Evolutionary conservation across 768 basidiomycete species (phyloP).

Genomic region (Mycena belliarum): DNA sequence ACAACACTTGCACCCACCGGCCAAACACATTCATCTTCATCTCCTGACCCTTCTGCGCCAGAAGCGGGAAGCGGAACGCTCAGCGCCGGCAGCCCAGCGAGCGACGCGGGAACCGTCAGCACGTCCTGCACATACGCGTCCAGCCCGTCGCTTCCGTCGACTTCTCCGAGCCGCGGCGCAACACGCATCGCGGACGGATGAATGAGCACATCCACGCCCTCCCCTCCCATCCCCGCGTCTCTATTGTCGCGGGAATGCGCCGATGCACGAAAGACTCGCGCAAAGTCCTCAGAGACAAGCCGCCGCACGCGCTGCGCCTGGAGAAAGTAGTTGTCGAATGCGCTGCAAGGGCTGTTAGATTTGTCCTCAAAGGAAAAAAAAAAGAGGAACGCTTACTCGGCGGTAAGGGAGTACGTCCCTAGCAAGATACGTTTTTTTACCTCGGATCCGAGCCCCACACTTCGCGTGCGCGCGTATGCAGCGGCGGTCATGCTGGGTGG

Average conservation of each 20-base stretch:
- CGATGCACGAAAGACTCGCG: conserved; percentile 62
- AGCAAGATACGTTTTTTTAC: conserved; percentile 85
- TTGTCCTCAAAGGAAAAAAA: neutral
- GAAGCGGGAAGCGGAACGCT: conserved; percentile 55
- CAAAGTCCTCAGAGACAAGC: conserved; percentile 72
- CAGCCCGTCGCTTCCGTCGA: conserved; percentile 25
- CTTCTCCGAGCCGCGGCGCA: conserved; percentile 59
- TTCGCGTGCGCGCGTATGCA: conserved; percentile 67
- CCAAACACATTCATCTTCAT: conserved; percentile 59
- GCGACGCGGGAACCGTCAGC: conserved; percentile 86
- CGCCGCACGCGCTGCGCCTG: conserved; percentile 85
- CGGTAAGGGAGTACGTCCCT: conserved; percentile 89
- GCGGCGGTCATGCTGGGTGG: conserved; percentile 51
- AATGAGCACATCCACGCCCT: conserved; percentile 75
- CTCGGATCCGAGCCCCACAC: conserved; percentile 77
- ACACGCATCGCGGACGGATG: conserved; percentile 88
- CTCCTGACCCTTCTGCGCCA: too few species aligned
- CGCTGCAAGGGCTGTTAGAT: conserved; percentile 44
- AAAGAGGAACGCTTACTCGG: conserved; percentile 62
- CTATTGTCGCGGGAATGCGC: too few species aligned
- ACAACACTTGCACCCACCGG: conserved; percentile 83
- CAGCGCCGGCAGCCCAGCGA: conserved; percentile 86
- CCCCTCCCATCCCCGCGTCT: conserved; percentile 38
- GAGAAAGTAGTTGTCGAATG: conserved; percentile 97
- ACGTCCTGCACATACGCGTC: conserved; percentile 87